Conservation (phyloP, 495 filamentous ascomycete species). For the Penicillium dipodomyicola region DNA sequence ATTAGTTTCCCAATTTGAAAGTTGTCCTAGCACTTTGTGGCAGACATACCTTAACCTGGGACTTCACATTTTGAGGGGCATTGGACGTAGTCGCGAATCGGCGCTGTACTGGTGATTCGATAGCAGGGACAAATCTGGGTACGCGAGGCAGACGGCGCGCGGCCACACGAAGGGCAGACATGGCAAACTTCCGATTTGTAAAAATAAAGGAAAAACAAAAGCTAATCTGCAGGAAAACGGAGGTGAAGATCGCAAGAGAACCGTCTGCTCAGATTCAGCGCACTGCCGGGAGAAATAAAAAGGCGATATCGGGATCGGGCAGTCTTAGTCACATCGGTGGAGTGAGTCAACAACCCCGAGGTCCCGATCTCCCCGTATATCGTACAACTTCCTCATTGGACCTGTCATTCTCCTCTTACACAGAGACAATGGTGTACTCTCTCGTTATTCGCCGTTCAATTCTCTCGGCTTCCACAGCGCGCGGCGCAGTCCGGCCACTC, state of each 20-base stretch:
- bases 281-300: slow-evolving; percentile 23
- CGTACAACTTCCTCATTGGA: slow-evolving; percentile 10
- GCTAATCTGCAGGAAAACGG: neutral
- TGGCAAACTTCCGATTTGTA: slow-evolving; percentile 15
- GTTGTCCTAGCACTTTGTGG: neutral
- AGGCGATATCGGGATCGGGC: slow-evolving; percentile 40
- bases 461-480: slow-evolving; percentile 16
- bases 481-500: slow-evolving; percentile 32
- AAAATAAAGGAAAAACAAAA: slow-evolving; percentile 4
- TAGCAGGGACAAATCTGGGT: slow-evolving; percentile 28
- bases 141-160: slow-evolving; percentile 42
- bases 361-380: neutral
- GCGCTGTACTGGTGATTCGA: slow-evolving; percentile 41
- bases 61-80: slow-evolving; percentile 28
- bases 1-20: slow-evolving; percentile 8
- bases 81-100: slow-evolving; percentile 35
- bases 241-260: slow-evolving; percentile 7
- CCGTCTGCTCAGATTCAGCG: slow-evolving; percentile 6
- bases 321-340: slow-evolving; percentile 27
- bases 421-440: slow-evolving; percentile 17
- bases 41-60: slow-evolving; percentile 22
- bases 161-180: slow-evolving; percentile 35
- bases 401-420: slow-evolving; percentile 7
- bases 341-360: slow-evolving; percentile 21
- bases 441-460: slow-evolving; percentile 22